A percentile compares a stretch with the other conserved stretches of the same genome.
These are phyloP conservation scores for Conidiobolus coronatus DNA, from an alignment of 371 early-diverging fungal species.

Conservation along the genomic window DNA sequence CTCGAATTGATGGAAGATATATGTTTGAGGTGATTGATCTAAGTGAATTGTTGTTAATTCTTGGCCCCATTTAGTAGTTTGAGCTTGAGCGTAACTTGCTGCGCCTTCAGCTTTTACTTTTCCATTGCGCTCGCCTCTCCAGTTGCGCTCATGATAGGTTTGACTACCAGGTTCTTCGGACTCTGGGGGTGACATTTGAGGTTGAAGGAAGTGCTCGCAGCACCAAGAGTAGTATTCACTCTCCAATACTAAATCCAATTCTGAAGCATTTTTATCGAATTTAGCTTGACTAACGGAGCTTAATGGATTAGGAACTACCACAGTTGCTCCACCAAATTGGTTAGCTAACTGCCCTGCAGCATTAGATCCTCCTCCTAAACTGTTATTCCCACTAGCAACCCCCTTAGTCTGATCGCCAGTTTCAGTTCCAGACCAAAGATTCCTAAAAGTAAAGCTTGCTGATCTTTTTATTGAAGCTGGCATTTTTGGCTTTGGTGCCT, in stretches of 20 bases:
- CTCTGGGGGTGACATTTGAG: conserved; percentile 66
- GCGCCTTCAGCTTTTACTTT: conserved; percentile 32
- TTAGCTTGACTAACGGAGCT: conserved; percentile 2
- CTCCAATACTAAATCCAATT: conserved; percentile 17
- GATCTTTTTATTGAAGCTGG: not conserved
- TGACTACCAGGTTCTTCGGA: conserved; percentile 65
- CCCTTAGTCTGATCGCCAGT: not conserved
- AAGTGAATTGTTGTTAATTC: conserved; percentile 26
- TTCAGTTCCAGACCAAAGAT: not conserved
- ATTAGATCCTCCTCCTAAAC: not conserved
- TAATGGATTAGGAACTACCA: not conserved
- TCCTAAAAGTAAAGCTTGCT: not conserved
- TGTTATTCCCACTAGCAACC: not conserved
- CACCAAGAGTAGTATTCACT: conserved; percentile 65
- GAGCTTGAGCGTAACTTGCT: conserved; percentile 18
- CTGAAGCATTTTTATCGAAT: conserved; percentile 5
- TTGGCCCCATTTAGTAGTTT: conserved; percentile 33
- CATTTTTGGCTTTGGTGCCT: not conserved
- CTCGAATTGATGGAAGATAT: conserved; percentile 55
- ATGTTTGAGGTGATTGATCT: conserved; percentile 24
- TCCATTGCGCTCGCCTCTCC: conserved; percentile 50
- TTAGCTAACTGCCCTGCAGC: not conserved
- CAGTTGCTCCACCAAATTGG: not conserved
- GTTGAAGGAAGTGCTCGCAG: conserved; percentile 70
- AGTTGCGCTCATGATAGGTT: conserved; percentile 47